Base-by-base conservation (phyloP, 2,329 filamentous ascomycete genomes). In the Calonectria naviculata region DNA sequence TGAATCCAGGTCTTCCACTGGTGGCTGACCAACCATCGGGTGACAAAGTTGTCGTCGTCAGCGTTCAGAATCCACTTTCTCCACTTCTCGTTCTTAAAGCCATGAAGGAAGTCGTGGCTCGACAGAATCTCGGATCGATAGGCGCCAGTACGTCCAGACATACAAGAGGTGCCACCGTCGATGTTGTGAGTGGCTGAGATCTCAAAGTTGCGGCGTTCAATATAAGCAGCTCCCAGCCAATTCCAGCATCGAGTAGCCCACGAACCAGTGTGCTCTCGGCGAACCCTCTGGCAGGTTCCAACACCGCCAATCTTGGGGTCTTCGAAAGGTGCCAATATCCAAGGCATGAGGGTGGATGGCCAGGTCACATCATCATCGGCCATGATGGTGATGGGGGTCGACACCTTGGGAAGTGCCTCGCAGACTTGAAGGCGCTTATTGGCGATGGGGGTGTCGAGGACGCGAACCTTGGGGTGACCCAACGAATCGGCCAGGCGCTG, bases 11-110 rank as follows among this genome's bases (percentile, higher is more conserved):
- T 98, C 85, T 97, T 95, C 94, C 95, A 97, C 76, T 93, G 90
- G 85, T 98, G 93, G 74, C 92, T 94, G 76, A 98, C 95, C 79
- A 98, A 89, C 96, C 96, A 98, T 69, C 96, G 92, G 8, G 96
- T 98, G 78, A 98, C 94, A 85, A 98, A 98, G 85, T 98, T 98
- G 87, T 98, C 96, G 83, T 98, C 96, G 83, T 98, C 96, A 29
- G 96, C 95, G 80, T 98, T 98, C 72, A 98, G 89, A 79, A 95
- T 95, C 84, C 93, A 97, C 78, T 93, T 92, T 60, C 93, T 90
- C 94, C 94, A 98, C 77, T 93, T 93, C 85, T 98, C 96, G 67
- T 95, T 95, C 76, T 94, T 95, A 86, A 98, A 98, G 54, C 93
- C 94, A 74, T 95, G 90, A 47, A 95, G 92, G 83, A 98, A 98